Evolutionary conservation across 352 stramenopile species (phyloP).

Genomic region (Blastocystis sp.): DNA sequence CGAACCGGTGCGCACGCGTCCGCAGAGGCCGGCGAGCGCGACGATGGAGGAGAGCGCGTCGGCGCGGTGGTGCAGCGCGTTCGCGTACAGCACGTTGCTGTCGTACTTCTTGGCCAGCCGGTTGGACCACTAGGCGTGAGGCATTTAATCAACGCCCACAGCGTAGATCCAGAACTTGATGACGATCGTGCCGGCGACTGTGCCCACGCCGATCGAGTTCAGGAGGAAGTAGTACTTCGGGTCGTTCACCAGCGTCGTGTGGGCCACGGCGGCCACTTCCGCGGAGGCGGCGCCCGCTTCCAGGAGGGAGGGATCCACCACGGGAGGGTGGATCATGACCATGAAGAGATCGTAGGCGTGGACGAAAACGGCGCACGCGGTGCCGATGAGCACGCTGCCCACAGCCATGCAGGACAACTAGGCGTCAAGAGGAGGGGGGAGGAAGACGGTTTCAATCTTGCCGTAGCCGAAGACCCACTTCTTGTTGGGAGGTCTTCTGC

Average conservation of each 20-base stretch:
- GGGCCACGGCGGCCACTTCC: conserved; percentile 18
- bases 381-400: conserved; percentile 41
- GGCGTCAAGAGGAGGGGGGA: background rate
- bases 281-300: conserved; percentile 4
- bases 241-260: conserved; percentile 28
- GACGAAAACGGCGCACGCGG: conserved; percentile 45
- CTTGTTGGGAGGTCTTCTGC: conserved; percentile 33
- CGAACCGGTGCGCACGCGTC: background rate
- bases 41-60: conserved; percentile 61
- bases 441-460: conserved; percentile 59
- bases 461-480: conserved; percentile 59
- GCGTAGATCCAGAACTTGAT: conserved; percentile 59
- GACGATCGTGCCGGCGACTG: conserved; percentile 33
- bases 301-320: background rate
- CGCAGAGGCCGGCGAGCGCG: conserved; percentile 35
- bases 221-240: conserved; percentile 52
- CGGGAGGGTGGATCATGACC: conserved; percentile 17
- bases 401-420: conserved; percentile 61
- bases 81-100: conserved; percentile 61
- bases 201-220: conserved; percentile 39
- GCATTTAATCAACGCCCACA: background rate
- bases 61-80: conserved; percentile 51
- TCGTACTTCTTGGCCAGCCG: conserved; percentile 61
- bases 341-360: conserved; percentile 61
- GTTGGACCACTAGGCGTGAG: conserved; percentile 18